Conservation (phyloP, 768 basidiomycete genomes). For the Tricholoma matsutake region DNA sequence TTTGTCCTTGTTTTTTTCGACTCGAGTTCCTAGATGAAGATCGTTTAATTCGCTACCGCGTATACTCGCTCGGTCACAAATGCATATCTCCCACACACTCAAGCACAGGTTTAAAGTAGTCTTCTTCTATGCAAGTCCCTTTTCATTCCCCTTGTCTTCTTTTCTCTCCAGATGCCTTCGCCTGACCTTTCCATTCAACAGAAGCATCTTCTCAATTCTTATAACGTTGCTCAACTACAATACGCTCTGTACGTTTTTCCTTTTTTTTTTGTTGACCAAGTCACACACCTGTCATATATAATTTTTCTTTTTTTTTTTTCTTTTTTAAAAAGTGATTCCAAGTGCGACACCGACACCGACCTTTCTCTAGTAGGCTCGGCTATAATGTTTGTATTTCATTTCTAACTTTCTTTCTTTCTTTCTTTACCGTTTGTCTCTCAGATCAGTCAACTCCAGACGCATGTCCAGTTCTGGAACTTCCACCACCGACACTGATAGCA, state of each 20-base stretch:
- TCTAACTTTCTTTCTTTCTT: background rate
- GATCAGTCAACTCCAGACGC: conserved; percentile 53
- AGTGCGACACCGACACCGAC: conserved; percentile 36
- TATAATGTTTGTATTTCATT: conserved; percentile 39
- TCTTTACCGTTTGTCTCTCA: no score
- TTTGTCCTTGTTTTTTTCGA: no score
- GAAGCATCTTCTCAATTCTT: conserved; percentile 52
- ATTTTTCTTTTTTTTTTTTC: conserved; percentile 9
- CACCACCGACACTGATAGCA: conserved; percentile 64
- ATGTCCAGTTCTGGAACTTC: conserved; percentile 80
- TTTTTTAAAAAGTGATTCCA: conserved; percentile 35
- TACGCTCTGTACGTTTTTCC: conserved; percentile 51
- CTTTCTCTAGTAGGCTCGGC: conserved; percentile 40
- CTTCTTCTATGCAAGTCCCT: no score
- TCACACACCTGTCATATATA: conserved; percentile 19
- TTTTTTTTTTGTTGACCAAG: no score
- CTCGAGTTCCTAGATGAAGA: background rate
- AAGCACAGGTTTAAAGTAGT: no score
- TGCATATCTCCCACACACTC: background rate
- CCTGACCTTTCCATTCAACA: conserved; percentile 39
- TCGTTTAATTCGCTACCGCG: conserved; percentile 18
- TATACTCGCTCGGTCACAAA: conserved; percentile 5
- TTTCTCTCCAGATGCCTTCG: conserved; percentile 45
- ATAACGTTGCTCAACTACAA: conserved; percentile 63
- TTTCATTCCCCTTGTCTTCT: conserved; percentile 3